Base-by-base conservation (phyloP, 1,284 basidiomycete species). In the Anthracocystis setariae region DNA sequence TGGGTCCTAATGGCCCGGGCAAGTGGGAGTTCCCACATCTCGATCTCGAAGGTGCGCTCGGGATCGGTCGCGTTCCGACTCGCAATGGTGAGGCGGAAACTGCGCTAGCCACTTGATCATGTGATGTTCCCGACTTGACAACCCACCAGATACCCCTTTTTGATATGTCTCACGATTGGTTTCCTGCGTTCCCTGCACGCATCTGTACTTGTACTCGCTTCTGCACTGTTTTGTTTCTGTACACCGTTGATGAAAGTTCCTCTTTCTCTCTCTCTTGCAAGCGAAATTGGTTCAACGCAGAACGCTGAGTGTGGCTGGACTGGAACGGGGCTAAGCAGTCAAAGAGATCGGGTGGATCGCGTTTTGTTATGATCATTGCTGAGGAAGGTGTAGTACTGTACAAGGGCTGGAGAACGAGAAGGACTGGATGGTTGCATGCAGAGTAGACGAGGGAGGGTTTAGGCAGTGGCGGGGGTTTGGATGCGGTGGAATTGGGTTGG, bases 1-100 rank as follows among this genome's bases (percentile, higher is more conserved):
- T 97, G 68, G 87, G 88, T 49, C 90, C 92, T 43, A 74, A 73
- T 18, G 80, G 81, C 17, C 75, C 73, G 1, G 79, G 73, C 17
- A 75, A 74, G 47, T 61, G 60, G 47, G 66, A 78, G 20, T 80
- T 77, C 37, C 78, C 78, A 3, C 69, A 52, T 32, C 68, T 80
- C 12, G 74, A 77, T 46, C 51, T 77, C 3, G 63, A 73, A 32
- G 63, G 62, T 23, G 61, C 69, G 13, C 54, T 71, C 21, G 64
- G 64, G 12, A 63, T 68, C 21, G 58, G 46, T 43, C 46, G 50
- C 25, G 40, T 21, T 29, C 29, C 27, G 0, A 20, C 43, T 25
- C 57, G 40, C 37, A 48, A 52, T 13, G 58, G 48, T 33, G 52
- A 67, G 5, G 37, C 47, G 8, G 57, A 56, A 15, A 32, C 58